These are phyloP conservation scores for Ascosphaera acerosa DNA, from an alignment of 2,329 filamentous ascomycete genomes.

Conservation along the genomic window DNA sequence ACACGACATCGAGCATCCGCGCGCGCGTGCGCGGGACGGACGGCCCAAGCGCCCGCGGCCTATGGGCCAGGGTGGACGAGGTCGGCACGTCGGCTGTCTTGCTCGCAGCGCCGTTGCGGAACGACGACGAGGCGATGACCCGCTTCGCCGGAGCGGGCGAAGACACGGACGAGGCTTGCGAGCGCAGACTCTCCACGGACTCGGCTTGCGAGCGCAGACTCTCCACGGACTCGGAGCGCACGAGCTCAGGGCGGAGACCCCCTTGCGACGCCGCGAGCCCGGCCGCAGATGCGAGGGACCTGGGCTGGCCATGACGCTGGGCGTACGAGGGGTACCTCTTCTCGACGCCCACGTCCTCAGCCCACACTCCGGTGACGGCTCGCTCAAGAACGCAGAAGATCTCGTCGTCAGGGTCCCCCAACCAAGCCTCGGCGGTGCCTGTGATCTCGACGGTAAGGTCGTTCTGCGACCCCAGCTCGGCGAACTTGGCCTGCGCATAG, in stretches of 20 bases:
- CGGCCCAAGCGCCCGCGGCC: too few species aligned
- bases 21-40: not conserved
- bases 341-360: constrained; percentile 12
- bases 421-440: constrained; percentile 86
- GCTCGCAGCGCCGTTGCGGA: not conserved
- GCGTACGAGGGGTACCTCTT: too few species aligned
- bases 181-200: constrained; percentile 7
- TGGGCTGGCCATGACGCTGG: not conserved
- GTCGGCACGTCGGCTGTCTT: constrained; percentile 11
- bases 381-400: constrained; percentile 75
- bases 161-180: constrained; percentile 9
- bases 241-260: not conserved
- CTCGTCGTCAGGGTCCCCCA: constrained; percentile 71
- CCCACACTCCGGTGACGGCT: constrained; percentile 70
- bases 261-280: not conserved
- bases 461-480: constrained; percentile 53
- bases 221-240: constrained; percentile 2
- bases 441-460: constrained; percentile 59
- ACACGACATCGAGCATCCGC: not conserved
- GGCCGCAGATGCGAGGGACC: too few species aligned
- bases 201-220: not conserved
- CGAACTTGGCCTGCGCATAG: constrained; percentile 49
- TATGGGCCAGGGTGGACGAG: constrained; percentile 15
- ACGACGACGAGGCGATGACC: not conserved
- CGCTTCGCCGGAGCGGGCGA: constrained; percentile 10